A percentile compares a stretch with the other conserved stretches of the same genome.
phyloP scores from a whole-genome alignment of 495 filamentous ascomycete species.

The Cetradonia linearis region DNA sequence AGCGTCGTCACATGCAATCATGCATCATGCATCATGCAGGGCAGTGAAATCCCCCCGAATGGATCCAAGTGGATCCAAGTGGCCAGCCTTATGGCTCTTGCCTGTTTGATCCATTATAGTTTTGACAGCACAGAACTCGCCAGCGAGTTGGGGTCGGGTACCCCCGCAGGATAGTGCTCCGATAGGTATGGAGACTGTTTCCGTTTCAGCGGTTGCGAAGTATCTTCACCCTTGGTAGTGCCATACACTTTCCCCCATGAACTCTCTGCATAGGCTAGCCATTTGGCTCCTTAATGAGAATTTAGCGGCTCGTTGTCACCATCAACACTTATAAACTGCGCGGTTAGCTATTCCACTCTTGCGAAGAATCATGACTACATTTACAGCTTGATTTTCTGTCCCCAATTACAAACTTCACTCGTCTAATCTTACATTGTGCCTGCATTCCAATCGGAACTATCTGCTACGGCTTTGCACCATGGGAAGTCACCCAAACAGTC shows the following conservation, averaged over 20 bases:
- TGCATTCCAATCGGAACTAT: background rate
- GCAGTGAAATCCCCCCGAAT: conserved; percentile 8
- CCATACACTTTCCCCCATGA: background rate
- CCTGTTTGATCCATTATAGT: background rate
- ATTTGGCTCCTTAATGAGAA: background rate
- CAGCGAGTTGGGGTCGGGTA: conserved; percentile 5
- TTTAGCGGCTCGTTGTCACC: background rate
- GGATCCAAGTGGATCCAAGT: conserved; percentile 4
- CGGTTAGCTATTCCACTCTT: conserved; percentile 6
- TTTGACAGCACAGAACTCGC: conserved; percentile 9
- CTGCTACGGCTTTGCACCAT: conserved; percentile 2
- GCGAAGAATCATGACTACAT: background rate
- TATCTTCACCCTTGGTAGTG: background rate
- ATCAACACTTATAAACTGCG: conserved; percentile 4
- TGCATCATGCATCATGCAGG: conserved; percentile 15
- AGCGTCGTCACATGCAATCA: conserved; percentile 9
- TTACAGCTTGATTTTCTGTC: background rate
- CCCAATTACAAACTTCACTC: background rate
- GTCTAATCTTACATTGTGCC: background rate
- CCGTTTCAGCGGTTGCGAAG: conserved; percentile 4
- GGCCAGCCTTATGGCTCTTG: conserved; percentile 9
- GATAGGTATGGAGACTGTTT: conserved; percentile 7
- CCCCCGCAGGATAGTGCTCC: conserved; percentile 1
- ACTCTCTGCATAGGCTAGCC: background rate
- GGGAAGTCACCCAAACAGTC: conserved; percentile 15